Evolutionary conservation across 2,329 filamentous ascomycete species (phyloP), one percentile per base, ranked within the genome.

Genomic region (Hypoxylon sp.): DNA sequence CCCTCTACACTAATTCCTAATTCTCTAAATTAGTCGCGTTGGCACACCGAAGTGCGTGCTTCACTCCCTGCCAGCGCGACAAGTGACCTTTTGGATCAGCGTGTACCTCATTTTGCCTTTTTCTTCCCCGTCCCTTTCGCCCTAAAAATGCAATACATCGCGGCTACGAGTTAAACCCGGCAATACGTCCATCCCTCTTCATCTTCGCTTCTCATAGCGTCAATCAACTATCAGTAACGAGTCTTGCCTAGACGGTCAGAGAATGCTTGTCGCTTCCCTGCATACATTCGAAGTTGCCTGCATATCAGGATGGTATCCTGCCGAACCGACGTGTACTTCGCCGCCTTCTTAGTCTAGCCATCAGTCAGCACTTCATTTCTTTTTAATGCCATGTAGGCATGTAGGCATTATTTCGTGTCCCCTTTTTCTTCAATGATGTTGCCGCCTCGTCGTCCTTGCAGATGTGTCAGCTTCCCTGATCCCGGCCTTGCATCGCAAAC

Each of bases 381-480:
- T 57, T 62, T 44, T 46, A 42, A 46, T 46, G 21, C 39, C 51
- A 47, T 51, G 54, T 62, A 68, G 65, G 53, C 68, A 51, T 54
- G 24, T 27, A 27, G 24, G 24, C 61, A 57, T 7, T 6, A 8
- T 13, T 13, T 65, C 58, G 37, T 55, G 15, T 39, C 51, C 42
- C 39, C 37, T 52, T 56, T 53, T 51, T 61, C 39, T 24, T 56
- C 50, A 57, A 68, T 65, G 67, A 68, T 60, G 65, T 65, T 62
- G 56, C 44, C 61, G 48, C 32, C 57, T 65, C 46, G 37, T 60
- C 54, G 35, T 58, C 21, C 47, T 55, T 62, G 50, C 56, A 52
- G 50, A 58, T 60, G 50, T 65, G 68, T 70, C 61, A 70, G 68
- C 54, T 70, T 65, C 65, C 68, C 65, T 65, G 54, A 65, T 62